phyloP scores from a whole-genome alignment of 495 filamentous ascomycete genomes.

The Penicillium samsonianum region DNA sequence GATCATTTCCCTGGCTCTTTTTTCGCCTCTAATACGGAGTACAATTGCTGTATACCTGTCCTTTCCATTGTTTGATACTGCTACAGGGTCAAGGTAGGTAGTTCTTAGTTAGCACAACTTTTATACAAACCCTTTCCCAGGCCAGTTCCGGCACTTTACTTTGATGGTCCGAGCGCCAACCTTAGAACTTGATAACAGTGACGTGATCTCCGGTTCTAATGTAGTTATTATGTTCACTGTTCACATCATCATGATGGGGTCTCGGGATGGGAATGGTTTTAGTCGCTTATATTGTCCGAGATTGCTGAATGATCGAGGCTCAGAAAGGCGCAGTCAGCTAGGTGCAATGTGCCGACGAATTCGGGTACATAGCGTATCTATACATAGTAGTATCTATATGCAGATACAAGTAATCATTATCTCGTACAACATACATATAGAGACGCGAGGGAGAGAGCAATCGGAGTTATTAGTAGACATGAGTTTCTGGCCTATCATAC shows the following conservation, averaged over 20 bases:
- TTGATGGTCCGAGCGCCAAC: conserved; percentile 6
- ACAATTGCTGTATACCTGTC: conserved; percentile 3
- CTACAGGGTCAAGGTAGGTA: too few relatives aligned
- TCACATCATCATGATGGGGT: conserved; percentile 11
- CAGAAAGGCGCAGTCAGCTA: background rate
- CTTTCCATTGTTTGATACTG: conserved; percentile 5
- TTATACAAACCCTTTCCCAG: background rate
- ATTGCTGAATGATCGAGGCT: background rate
- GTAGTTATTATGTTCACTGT: conserved; percentile 1
- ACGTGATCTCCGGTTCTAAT: conserved; percentile 6
- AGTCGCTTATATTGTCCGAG: conserved; percentile 6
- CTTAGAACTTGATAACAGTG: conserved; percentile 7
- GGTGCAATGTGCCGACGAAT: conserved; percentile 10
- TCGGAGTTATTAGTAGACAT: background rate
- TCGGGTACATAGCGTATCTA: background rate
- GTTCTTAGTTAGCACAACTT: too few relatives aligned
- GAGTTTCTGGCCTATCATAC: background rate
- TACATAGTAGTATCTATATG: background rate
- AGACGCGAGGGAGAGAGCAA: background rate
- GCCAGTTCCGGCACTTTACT: background rate
- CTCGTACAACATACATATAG: background rate
- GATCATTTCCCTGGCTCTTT: conserved; percentile 25
- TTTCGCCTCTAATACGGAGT: background rate
- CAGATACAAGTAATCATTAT: background rate
- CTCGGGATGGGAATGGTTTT: background rate